phyloP scores from a whole-genome alignment of 768 basidiomycete genomes.

The Boletus subparvulus region DNA sequence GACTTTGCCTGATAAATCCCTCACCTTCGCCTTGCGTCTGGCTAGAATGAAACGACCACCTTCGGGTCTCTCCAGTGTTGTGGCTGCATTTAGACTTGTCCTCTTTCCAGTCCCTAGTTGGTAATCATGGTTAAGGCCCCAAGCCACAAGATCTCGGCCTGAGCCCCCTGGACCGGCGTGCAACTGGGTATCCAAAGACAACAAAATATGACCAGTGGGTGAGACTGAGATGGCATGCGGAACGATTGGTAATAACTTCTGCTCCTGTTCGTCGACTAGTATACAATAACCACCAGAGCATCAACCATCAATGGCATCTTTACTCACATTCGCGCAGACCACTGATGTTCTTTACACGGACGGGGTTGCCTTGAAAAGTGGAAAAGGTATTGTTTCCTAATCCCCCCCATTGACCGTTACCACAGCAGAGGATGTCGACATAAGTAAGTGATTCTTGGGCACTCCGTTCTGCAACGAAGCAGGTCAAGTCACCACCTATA shows the following conservation, averaged over 20 bases:
- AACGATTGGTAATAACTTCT: conserved; percentile 60
- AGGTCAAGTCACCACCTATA: conserved; percentile 71
- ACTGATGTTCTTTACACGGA: conserved; percentile 75
- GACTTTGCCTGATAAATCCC: conserved; percentile 56
- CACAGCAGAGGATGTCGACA: conserved; percentile 69
- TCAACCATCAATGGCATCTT: not conserved
- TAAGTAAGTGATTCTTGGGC: conserved; percentile 35
- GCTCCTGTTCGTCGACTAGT: conserved; percentile 63
- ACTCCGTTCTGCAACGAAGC: conserved; percentile 68
- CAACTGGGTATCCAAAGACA: conserved; percentile 63
- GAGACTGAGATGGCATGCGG: conserved; percentile 67
- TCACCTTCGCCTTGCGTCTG: conserved; percentile 50
- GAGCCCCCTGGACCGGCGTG: conserved; percentile 47
- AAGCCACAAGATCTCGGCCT: conserved; percentile 66
- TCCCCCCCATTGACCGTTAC: conserved; percentile 83
- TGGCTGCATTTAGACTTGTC: conserved; percentile 55
- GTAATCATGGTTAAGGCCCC: conserved; percentile 72
- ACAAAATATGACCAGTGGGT: conserved; percentile 72
- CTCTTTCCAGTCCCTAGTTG: conserved; percentile 78
- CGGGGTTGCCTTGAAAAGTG: conserved; percentile 67
- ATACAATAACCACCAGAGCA: conserved; percentile 4
- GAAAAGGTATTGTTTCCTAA: conserved; percentile 64
- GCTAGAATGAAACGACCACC: conserved; percentile 62
- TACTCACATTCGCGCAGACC: conserved; percentile 82
- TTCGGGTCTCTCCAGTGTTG: conserved; percentile 47